A percentile compares a stretch with the other conserved stretches of the same genome.
Conservation (phyloP, 441 rosid species). For the Arabidopsis lyrata region DNA sequence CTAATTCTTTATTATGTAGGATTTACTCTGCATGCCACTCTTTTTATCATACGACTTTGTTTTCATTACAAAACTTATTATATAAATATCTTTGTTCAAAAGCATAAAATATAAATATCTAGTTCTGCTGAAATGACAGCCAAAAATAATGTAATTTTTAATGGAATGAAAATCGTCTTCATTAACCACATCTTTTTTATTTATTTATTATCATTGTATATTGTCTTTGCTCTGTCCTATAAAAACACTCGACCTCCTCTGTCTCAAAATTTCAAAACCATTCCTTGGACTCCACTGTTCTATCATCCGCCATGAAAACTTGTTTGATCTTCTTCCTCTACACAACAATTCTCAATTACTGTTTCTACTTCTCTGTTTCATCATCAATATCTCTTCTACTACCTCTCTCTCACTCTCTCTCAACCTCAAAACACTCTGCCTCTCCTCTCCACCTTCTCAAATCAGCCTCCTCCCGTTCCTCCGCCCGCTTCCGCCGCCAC, state of each 20-base stretch:
- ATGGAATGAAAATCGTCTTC: background rate
- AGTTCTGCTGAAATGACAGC: slow-evolving; percentile 2
- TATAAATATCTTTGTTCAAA: background rate
- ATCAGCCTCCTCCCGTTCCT: slow-evolving; percentile 69
- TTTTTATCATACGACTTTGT: background rate
- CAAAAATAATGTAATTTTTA: background rate
- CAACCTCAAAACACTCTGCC: slow-evolving; percentile 56
- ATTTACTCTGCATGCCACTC: slow-evolving; percentile 23
- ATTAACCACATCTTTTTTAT: background rate
- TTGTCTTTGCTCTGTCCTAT: slow-evolving; percentile 31
- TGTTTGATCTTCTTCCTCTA: slow-evolving; percentile 44
- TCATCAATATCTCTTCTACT: slow-evolving; percentile 51
- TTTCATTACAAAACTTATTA: background rate
- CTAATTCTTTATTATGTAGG: background rate
- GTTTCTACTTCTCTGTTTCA: slow-evolving; percentile 44
- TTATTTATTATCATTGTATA: background rate
- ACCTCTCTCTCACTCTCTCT: slow-evolving; percentile 73
- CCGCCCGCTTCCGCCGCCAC: slow-evolving; percentile 69
- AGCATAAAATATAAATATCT: background rate
- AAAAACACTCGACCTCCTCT: slow-evolving; percentile 13
- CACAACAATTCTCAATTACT: slow-evolving; percentile 38
- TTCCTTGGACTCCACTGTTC: background rate
- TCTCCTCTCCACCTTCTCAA: slow-evolving; percentile 83
- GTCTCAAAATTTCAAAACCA: slow-evolving; percentile 29
- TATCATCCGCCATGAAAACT: slow-evolving; percentile 36